A percentile compares a stretch with the other conserved stretches of the same genome.
phyloP scores from a whole-genome alignment of 441 rosid genomes.

The Erysimum cheiri region DNA sequence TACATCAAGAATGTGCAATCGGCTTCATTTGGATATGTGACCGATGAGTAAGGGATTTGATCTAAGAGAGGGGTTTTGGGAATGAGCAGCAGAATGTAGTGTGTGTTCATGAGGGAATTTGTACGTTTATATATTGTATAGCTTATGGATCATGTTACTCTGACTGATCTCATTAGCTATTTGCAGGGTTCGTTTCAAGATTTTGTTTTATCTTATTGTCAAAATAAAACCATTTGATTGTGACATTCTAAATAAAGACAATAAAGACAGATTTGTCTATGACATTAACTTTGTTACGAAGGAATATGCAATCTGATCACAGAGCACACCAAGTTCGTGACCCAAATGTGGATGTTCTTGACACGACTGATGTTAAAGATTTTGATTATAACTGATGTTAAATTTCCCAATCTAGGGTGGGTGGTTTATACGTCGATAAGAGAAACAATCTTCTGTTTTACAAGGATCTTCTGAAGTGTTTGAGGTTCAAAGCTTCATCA shows the following conservation, averaged over 20 bases:
- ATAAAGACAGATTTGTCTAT: conserved; percentile 2
- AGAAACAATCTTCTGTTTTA: background rate
- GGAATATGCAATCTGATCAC: too few relatives aligned
- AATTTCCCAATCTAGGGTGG: background rate
- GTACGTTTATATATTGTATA: conserved; percentile 2
- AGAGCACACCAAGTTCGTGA: too few relatives aligned
- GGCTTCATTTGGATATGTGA: conserved; percentile 89
- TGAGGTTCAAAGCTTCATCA: background rate
- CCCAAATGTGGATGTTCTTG: too few relatives aligned
- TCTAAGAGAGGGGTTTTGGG: conserved; percentile 24
- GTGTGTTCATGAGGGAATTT: conserved; percentile 14
- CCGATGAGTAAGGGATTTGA: conserved; percentile 64
- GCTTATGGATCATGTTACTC: conserved; percentile 4
- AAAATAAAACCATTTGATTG: conserved; percentile 7
- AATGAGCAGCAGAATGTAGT: conserved; percentile 21
- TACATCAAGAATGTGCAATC: conserved; percentile 93
- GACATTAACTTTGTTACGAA: background rate
- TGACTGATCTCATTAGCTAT: conserved; percentile 21
- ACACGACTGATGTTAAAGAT: too few relatives aligned
- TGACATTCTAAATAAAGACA: background rate
- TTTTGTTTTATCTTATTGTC: conserved; percentile 23
- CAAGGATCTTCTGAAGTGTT: background rate
- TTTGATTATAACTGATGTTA: background rate
- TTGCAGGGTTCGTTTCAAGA: background rate
- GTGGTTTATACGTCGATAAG: background rate